These are phyloP conservation scores for Entoloma clypeatum DNA, from an alignment of 1,284 basidiomycete genomes.

Conservation along the genomic window DNA sequence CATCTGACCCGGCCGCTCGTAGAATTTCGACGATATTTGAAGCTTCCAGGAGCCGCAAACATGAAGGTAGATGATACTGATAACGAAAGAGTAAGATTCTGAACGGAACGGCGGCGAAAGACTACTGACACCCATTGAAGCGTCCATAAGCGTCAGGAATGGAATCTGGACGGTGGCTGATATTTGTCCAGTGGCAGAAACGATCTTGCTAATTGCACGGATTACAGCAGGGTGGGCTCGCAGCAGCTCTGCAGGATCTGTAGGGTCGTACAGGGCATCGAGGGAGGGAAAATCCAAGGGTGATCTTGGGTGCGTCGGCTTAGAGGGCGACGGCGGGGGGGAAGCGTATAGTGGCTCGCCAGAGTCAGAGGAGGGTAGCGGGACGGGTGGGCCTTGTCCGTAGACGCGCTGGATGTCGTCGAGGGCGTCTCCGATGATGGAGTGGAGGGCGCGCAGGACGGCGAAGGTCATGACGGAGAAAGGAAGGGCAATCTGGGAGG, in stretches of 20 bases:
- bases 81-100: slow-evolving; percentile 4
- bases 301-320: slow-evolving; percentile 8
- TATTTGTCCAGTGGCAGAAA: slow-evolving; percentile 66
- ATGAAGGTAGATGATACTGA: slow-evolving; percentile 70
- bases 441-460: slow-evolving; percentile 57
- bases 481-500: slow-evolving; percentile 8
- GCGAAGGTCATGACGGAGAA: slow-evolving; percentile 50
- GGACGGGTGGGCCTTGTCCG: slow-evolving; percentile 17
- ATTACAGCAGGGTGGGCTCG: slow-evolving; percentile 55
- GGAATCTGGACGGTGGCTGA: slow-evolving; percentile 58
- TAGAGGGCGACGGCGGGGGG: slow-evolving; percentile 40
- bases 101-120: slow-evolving; percentile 4
- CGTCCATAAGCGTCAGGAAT: slow-evolving; percentile 64
- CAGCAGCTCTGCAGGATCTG: slow-evolving; percentile 47
- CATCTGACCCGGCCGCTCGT: slow-evolving; percentile 51
- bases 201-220: slow-evolving; percentile 55
- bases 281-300: slow-evolving; percentile 60
- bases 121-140: slow-evolving; percentile 55
- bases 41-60: slow-evolving; percentile 63
- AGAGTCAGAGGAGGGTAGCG: slow-evolving; percentile 8
- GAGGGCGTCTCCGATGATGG: slow-evolving; percentile 62
- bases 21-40: slow-evolving; percentile 65
- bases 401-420: slow-evolving; percentile 66
- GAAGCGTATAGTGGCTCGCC: slow-evolving; percentile 32
- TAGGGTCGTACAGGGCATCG: slow-evolving; percentile 44